Conservation (phyloP, 495 filamentous ascomycete genomes). For the Aspergillus saccharolyticus region DNA sequence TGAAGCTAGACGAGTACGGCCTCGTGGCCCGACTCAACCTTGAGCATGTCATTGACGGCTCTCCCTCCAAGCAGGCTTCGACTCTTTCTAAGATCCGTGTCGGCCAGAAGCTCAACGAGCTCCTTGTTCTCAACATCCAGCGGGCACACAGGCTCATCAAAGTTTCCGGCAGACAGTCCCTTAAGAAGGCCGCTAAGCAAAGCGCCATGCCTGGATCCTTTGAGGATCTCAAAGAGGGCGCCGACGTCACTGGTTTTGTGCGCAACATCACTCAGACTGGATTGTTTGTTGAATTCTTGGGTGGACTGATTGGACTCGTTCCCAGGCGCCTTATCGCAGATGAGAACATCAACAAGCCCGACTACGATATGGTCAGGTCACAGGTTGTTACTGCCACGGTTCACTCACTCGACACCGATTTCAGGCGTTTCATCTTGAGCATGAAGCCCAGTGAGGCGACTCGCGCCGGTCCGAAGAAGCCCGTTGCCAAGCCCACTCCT, state of each 20-base stretch:
- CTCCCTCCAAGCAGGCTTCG: slow-evolving; percentile 63
- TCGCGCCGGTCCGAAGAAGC: slow-evolving; percentile 27
- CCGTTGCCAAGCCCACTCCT: slow-evolving; percentile 20
- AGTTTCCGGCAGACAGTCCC: slow-evolving; percentile 72
- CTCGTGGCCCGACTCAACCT: slow-evolving; percentile 70
- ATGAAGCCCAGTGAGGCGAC: slow-evolving; percentile 43
- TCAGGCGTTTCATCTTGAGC: slow-evolving; percentile 58
- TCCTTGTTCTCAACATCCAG: slow-evolving; percentile 78
- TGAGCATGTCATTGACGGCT: slow-evolving; percentile 78
- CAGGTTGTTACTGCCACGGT: slow-evolving; percentile 69
- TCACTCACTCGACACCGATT: slow-evolving; percentile 56
- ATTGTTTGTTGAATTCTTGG: slow-evolving; percentile 77
- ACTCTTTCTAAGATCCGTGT: slow-evolving; percentile 73
- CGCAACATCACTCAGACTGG: slow-evolving; percentile 73
- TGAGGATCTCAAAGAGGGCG: slow-evolving; percentile 63
- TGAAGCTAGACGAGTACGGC: slow-evolving; percentile 66
- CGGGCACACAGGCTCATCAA: slow-evolving; percentile 65
- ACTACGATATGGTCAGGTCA: slow-evolving; percentile 69
- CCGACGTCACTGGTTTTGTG: slow-evolving; percentile 73
- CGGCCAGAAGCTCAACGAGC: slow-evolving; percentile 72
- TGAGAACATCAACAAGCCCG: slow-evolving; percentile 58
- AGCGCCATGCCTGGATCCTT: slow-evolving; percentile 59
- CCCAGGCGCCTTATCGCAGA: slow-evolving; percentile 67
- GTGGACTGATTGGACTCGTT: slow-evolving; percentile 69
- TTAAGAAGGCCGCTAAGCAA: slow-evolving; percentile 69